Conservation (phyloP, 1,284 basidiomycete species). For the Microbotryomycetes sp. region DNA sequence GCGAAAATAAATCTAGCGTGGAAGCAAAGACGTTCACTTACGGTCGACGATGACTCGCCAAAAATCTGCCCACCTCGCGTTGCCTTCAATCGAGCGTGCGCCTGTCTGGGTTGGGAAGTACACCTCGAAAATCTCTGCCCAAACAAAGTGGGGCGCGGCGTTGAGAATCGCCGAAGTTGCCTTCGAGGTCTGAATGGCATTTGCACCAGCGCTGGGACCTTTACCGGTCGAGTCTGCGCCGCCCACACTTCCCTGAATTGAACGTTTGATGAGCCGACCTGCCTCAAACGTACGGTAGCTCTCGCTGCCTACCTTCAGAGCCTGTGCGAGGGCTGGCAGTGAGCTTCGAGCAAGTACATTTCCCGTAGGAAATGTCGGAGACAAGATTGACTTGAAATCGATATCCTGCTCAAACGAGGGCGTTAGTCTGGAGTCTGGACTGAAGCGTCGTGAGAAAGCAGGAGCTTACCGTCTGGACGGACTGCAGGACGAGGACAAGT, state of each 20-base stretch:
- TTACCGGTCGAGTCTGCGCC: slow-evolving; percentile 33
- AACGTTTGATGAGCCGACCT: too few relatives aligned
- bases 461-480: slow-evolving; percentile 46
- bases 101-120: slow-evolving; percentile 51
- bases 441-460: background rate
- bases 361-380: slow-evolving; percentile 59
- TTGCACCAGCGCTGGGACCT: slow-evolving; percentile 26
- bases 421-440: background rate
- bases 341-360: slow-evolving; percentile 51
- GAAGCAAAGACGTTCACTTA: slow-evolving; percentile 43
- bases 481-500: slow-evolving; percentile 63
- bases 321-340: slow-evolving; percentile 55
- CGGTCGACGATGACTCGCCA: slow-evolving; percentile 85
- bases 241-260: slow-evolving; percentile 3
- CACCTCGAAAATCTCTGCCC: slow-evolving; percentile 72
- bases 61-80: slow-evolving; percentile 77
- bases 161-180: slow-evolving; percentile 64
- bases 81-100: slow-evolving; percentile 35
- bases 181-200: slow-evolving; percentile 30
- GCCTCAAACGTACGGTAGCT: too few relatives aligned
- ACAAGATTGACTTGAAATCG: slow-evolving; percentile 62
- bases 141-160: slow-evolving; percentile 84
- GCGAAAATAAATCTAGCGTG: too few relatives aligned
- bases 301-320: slow-evolving; percentile 59
- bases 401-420: slow-evolving; percentile 40